Base-by-base conservation (phyloP, 2,329 filamentous ascomycete genomes). In the Cadophora sp. region DNA sequence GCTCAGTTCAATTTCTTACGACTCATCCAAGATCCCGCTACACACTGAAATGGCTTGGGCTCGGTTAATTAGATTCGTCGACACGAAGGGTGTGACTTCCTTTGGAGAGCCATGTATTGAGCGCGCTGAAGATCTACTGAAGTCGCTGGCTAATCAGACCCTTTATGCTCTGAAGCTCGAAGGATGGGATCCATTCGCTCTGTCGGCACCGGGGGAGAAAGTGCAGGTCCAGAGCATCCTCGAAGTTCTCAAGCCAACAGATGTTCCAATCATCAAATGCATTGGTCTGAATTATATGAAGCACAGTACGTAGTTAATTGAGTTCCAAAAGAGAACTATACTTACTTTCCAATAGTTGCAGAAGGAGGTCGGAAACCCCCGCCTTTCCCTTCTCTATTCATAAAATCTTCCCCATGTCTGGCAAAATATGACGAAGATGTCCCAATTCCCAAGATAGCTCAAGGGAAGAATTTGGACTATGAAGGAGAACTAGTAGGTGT, bases 211-310 rank as follows among this genome's bases (percentile, higher is more conserved):
- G 76, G 75, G 63, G 76, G 73, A 75, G 1, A 77, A 76, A 48
- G 63, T 79, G 9, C 71, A 73, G 26, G 79, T 80, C 9, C 78
- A 78, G 67, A 70, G 69, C 24, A 51, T 80, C 8, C 66, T 70
- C 24, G 77, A 77, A 6, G 68, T 79, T 6, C 70, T 80, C 6
- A 71, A 71, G 8, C 74, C 76, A 0, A 67, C 71, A 2, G 77
- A 80, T 62, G 84, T 89, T 0, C 84, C 86, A 0, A 86, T 87
- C 56, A 74, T 90, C 3, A 78, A 86, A 26, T 89, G 87, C 71
- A 83, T 88, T 19, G 87, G 87, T 0, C 74, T 89, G 22, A 89
- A 89, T 72, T 89, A 89, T 71, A 82, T 82, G 46, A 87, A 84
- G 58, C 87, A 89, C 72, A 86, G 80, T 82, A 65, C 66, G 78